Evolutionary conservation across 2,329 filamentous ascomycete species (phyloP).

Genomic region (Elsinoe batatas): DNA sequence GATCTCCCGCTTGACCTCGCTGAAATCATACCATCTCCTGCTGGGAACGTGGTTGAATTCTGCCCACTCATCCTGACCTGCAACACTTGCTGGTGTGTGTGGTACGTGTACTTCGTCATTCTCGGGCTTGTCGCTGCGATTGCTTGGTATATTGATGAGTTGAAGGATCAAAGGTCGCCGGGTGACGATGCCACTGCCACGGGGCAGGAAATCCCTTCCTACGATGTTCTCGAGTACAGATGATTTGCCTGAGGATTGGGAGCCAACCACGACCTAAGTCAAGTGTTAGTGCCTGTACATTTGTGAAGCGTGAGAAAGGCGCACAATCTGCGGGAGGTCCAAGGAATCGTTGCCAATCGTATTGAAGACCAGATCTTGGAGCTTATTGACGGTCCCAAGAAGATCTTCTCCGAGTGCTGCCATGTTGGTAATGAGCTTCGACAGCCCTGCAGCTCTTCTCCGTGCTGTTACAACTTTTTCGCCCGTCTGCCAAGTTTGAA

Average conservation of each 20-base stretch:
- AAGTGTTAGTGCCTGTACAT: slow-evolving; percentile 18
- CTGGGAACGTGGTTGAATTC: slow-evolving; percentile 95
- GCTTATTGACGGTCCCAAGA: slow-evolving; percentile 90
- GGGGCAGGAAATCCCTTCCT: slow-evolving; percentile 89
- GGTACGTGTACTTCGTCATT: slow-evolving; percentile 57
- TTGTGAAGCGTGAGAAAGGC: slow-evolving; percentile 25
- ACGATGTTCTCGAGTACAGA: slow-evolving; percentile 99
- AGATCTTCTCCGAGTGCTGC: slow-evolving; percentile 92
- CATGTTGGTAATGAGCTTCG: slow-evolving; percentile 45
- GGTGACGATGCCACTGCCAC: slow-evolving; percentile 94
- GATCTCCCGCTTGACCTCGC: slow-evolving; percentile 89
- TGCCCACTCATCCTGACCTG: slow-evolving; percentile 65
- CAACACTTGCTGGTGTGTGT: slow-evolving; percentile 67
- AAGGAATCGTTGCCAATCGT: slow-evolving; percentile 98
- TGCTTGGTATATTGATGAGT: slow-evolving; percentile 85
- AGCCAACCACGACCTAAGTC: slow-evolving; percentile 85
- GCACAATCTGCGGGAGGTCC: slow-evolving; percentile 94
- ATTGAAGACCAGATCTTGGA: slow-evolving; percentile 98
- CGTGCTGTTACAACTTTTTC: not conserved
- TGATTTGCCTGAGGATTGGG: slow-evolving; percentile 95
- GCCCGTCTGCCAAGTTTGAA: slow-evolving; percentile 2
- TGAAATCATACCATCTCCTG: slow-evolving; percentile 81
- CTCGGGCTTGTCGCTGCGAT: slow-evolving; percentile 58
- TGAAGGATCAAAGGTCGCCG: slow-evolving; percentile 89
- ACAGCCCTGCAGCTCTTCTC: not conserved